Evolutionary conservation across 768 basidiomycete species (phyloP).

Genomic region (Lentinula edodes): DNA sequence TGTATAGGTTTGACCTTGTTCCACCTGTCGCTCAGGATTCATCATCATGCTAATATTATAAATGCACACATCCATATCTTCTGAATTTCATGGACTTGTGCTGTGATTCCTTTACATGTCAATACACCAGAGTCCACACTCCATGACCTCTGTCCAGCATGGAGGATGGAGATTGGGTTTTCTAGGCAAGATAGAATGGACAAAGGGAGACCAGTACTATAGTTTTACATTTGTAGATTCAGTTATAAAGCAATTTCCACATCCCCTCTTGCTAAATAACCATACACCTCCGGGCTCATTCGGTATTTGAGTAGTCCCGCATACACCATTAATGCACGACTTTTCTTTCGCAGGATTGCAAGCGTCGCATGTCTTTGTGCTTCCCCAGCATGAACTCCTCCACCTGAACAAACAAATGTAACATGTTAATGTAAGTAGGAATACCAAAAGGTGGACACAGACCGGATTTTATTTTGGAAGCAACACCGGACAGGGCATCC

Average conservation of each 20-base stretch:
- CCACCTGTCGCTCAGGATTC: too few relatives aligned
- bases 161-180: too few relatives aligned
- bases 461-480: slow-evolving; percentile 70
- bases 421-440: neutral
- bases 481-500: slow-evolving; percentile 83
- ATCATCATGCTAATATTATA: too few relatives aligned
- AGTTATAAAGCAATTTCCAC: slow-evolving; percentile 75
- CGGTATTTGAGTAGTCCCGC: slow-evolving; percentile 85
- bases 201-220: too few relatives aligned
- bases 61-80: too few relatives aligned
- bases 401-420: neutral
- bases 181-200: too few relatives aligned
- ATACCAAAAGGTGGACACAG: slow-evolving; percentile 13
- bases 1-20: too few relatives aligned
- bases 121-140: too few relatives aligned
- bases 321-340: slow-evolving; percentile 82
- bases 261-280: slow-evolving; percentile 78
- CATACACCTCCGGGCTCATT: slow-evolving; percentile 87
- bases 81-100: too few relatives aligned
- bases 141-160: too few relatives aligned
- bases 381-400: neutral
- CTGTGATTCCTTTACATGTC: too few relatives aligned
- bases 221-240: too few relatives aligned
- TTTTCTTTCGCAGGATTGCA: slow-evolving; percentile 66
- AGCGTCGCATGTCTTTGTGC: slow-evolving; percentile 34